Conservation (phyloP, 2,329 filamentous ascomycete species). For the Chaetothyriales sp. region DNA sequence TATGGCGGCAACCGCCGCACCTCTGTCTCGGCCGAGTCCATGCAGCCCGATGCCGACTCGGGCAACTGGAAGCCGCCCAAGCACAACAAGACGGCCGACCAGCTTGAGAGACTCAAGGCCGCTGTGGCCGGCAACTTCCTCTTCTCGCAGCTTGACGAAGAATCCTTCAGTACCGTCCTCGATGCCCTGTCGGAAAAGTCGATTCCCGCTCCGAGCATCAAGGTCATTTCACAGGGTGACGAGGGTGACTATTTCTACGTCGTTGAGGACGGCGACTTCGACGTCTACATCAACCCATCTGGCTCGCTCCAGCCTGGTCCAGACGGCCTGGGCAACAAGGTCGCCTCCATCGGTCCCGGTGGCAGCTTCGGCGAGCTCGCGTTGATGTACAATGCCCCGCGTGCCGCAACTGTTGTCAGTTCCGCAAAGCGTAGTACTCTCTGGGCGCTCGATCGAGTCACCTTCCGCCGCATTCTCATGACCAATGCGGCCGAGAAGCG, state of each 20-base stretch:
- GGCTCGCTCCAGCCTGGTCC: slow-evolving; percentile 67
- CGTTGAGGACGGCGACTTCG: slow-evolving; percentile 79
- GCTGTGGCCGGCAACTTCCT: slow-evolving; percentile 85
- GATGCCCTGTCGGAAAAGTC: slow-evolving; percentile 88
- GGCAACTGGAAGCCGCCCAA: slow-evolving; percentile 84
- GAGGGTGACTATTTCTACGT: slow-evolving; percentile 97
- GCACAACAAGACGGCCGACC: slow-evolving; percentile 70
- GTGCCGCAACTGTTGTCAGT: slow-evolving; percentile 84
- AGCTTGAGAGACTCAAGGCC: slow-evolving; percentile 61
- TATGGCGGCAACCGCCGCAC: slow-evolving; percentile 79
- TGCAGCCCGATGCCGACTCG: slow-evolving; percentile 74
- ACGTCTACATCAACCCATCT: slow-evolving; percentile 72
- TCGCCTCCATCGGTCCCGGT: slow-evolving; percentile 68
- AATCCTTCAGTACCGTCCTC: slow-evolving; percentile 74
- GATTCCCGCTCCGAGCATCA: slow-evolving; percentile 76
- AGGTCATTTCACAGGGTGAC: slow-evolving; percentile 92
- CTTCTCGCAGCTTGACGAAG: slow-evolving; percentile 87
- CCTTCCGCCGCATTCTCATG: slow-evolving; percentile 96
- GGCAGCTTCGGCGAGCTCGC: slow-evolving; percentile 94
- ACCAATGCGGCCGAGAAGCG: slow-evolving; percentile 92
- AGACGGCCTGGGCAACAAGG: slow-evolving; percentile 70
- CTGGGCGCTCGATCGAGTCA: slow-evolving; percentile 90
- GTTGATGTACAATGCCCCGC: slow-evolving; percentile 96
- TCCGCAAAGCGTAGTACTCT: slow-evolving; percentile 65
- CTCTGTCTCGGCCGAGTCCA: slow-evolving; percentile 89